Base-by-base conservation (phyloP, 495 filamentous ascomycete species). In the Daldinia grandis region DNA sequence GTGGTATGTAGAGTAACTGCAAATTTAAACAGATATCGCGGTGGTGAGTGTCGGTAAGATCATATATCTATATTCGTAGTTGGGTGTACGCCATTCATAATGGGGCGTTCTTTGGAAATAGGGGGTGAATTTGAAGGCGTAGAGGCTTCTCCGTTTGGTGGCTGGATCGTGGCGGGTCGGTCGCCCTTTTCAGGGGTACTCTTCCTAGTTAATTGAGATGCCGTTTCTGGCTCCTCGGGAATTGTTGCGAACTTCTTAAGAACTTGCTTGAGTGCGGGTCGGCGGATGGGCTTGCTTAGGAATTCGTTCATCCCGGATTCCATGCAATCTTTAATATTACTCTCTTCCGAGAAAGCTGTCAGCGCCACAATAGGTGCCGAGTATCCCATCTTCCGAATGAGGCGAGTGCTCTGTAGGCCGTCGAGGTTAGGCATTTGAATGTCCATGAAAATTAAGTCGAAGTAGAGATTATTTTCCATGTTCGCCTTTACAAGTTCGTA, bases 381-480 rank as follows among this genome's bases (percentile, higher is more conserved):
- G 76, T 94, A 98, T 12, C 94, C 94, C 81, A 95, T 90, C 68
- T 93, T 81, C 5, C 94, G 87, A 65, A 97, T 97, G 15, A 95
- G 83, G n/a, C 91, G 85, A 0, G 94, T 97, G 51, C 90, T 93
- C 76, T 97, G 88, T 25, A 97, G 84, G 4, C 94, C 94, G 68
- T 97, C 93, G 9, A 98, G 85, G 74, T 94, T 95, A 17, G 94
- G 94, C 94, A 98, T 98, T 83, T 95, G 84, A 50, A 97, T 92
- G 77, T 97, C 93, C 93, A 97, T 97, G 76, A 97, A 95, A 50
- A 97, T 95, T 14, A 97, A 81, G 69, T 95, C 89, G 75, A 94
- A 97, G 28, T 85, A 85, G 49, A 85, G 82, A 58, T 87, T 84
- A 30, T 87, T 84, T 35, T 90, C 88, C 91, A 97, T 94, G 66